Percentiles rank a stretch among this genome's conserved stretches.
Conservation (phyloP, 306 rosid genomes). For the Trifolium dubium region DNA sequence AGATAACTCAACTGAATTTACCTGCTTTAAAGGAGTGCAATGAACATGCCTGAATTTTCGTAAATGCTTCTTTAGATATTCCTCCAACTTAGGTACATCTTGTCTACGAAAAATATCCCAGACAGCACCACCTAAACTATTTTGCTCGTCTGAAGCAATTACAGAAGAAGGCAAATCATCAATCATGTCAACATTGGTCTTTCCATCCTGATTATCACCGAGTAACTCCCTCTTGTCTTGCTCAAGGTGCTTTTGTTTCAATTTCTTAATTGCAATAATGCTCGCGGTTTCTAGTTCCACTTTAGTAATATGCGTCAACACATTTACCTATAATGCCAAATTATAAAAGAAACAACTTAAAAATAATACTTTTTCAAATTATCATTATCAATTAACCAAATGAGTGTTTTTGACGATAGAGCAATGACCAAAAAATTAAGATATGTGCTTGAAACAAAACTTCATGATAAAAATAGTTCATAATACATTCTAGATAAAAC, state of each 20-base stretch:
- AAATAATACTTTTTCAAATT: background rate
- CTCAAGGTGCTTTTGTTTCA: conserved; percentile 51
- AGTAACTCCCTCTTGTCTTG: conserved; percentile 66
- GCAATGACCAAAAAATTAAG: background rate
- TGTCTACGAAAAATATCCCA: background rate
- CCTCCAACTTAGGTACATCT: background rate
- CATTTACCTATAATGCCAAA: conserved; percentile 61
- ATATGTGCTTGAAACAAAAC: conserved; percentile 14
- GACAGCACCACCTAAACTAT: background rate
- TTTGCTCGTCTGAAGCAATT: background rate
- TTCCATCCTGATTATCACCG: conserved; percentile 32
- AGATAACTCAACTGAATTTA: background rate
- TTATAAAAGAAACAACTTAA: background rate
- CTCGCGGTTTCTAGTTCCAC: conserved; percentile 27
- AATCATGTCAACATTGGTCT: background rate
- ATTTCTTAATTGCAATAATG: conserved; percentile 36
- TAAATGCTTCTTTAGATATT: background rate
- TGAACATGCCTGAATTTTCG: background rate
- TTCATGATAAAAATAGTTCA: too few species aligned
- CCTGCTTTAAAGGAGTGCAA: background rate
- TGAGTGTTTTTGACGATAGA: background rate
- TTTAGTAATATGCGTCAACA: conserved; percentile 69
- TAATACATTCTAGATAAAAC: background rate
- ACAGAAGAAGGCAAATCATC: background rate
- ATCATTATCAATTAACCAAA: conserved; percentile 4